These are phyloP conservation scores for Bruguiera gymnorhiza DNA, from an alignment of 345 rosid genomes.

Conservation along the genomic window DNA sequence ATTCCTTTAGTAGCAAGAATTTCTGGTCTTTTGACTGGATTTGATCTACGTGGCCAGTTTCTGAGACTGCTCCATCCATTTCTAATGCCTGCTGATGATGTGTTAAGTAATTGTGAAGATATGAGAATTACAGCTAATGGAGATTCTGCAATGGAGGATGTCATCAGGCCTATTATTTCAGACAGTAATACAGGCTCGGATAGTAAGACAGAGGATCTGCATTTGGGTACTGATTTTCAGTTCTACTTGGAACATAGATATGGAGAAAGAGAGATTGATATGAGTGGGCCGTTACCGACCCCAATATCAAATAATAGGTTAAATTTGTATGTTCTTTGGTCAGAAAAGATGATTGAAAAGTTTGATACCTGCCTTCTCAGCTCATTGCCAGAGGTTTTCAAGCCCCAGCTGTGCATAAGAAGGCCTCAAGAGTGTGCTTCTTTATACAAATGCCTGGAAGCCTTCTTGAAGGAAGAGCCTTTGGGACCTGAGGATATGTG, in stretches of 20 bases:
- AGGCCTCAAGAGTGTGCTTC: slow-evolving; percentile 27
- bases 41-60: slow-evolving; percentile 12
- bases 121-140: slow-evolving; percentile 24
- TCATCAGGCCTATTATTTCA: slow-evolving; percentile 24
- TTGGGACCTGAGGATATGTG: slow-evolving; percentile 34
- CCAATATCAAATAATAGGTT: slow-evolving; percentile 1
- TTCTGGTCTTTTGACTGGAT: slow-evolving; percentile 20
- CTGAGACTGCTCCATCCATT: slow-evolving; percentile 19
- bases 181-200: slow-evolving; percentile 27
- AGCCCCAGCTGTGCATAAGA: slow-evolving; percentile 6
- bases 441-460: slow-evolving; percentile 28
- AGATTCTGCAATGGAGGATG: slow-evolving; percentile 40
- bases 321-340: slow-evolving; percentile 18
- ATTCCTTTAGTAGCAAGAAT: slow-evolving; percentile 53
- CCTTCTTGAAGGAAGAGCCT: slow-evolving; percentile 31
- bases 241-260: slow-evolving; percentile 21
- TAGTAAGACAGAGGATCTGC: slow-evolving; percentile 28
- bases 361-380: slow-evolving; percentile 24
- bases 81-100: slow-evolving; percentile 20
- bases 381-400: slow-evolving; percentile 23
- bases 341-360: slow-evolving; percentile 14
- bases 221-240: slow-evolving; percentile 30
- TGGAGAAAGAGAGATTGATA: slow-evolving; percentile 12
- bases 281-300: slow-evolving; percentile 8
- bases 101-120: slow-evolving; percentile 33